Evolutionary conservation across 2,329 filamentous ascomycete species (phyloP).

Genomic region (Diatrype stigma): DNA sequence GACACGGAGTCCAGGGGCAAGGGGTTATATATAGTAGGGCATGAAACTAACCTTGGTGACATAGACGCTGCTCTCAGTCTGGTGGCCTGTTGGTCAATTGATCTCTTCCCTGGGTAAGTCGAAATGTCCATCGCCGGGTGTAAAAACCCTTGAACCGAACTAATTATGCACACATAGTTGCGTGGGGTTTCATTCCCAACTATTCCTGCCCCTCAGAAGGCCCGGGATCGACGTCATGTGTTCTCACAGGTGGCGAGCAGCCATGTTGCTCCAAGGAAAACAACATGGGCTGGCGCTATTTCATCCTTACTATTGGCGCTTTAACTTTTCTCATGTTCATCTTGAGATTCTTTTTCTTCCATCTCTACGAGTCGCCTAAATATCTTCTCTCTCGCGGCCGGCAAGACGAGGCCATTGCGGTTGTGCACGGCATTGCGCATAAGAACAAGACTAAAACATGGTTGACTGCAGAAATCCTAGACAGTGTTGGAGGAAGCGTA

Average conservation of each 20-base stretch:
- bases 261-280: constrained; percentile 33
- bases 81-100: constrained; percentile 35
- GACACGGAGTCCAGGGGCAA: too few relatives aligned
- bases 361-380: constrained; percentile 44
- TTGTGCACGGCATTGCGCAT: constrained; percentile 42
- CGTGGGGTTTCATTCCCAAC: constrained; percentile 39
- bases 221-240: constrained; percentile 20
- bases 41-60: background rate
- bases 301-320: constrained; percentile 40
- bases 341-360: constrained; percentile 42
- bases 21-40: too few relatives aligned
- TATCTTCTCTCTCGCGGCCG: constrained; percentile 40
- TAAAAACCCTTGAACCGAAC: background rate
- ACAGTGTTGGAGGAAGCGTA: constrained; percentile 12
- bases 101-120: constrained; percentile 28
- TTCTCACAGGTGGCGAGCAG: constrained; percentile 19
- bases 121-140: constrained; percentile 3
- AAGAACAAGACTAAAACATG: constrained; percentile 30
- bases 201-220: constrained; percentile 32
- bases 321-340: constrained; percentile 40
- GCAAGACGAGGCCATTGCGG: constrained; percentile 42
- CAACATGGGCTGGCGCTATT: constrained; percentile 50
- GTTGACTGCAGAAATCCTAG: constrained; percentile 34
- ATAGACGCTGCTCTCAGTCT: constrained; percentile 30
- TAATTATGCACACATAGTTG: constrained; percentile 38